Conservation (phyloP, 2,329 filamentous ascomycete species). For the Verticillium tricorpus region DNA sequence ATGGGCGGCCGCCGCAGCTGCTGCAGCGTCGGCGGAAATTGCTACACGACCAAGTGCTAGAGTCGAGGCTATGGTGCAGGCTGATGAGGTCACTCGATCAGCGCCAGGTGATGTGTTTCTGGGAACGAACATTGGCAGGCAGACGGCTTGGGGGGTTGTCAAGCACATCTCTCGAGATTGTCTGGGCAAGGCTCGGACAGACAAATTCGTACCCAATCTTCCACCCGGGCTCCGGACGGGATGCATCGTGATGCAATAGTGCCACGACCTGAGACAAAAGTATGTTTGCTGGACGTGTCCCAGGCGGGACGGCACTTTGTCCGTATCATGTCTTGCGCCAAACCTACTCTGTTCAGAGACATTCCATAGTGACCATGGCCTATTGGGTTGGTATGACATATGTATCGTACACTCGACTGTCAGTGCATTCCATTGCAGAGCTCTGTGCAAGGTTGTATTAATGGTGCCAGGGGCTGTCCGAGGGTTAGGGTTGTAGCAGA, state of each 20-base stretch:
- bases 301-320: background rate
- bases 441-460: too few relatives aligned
- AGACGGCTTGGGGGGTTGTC: too few relatives aligned
- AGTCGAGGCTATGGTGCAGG: background rate
- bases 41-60: background rate
- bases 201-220: background rate
- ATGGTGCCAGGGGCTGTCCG: too few relatives aligned
- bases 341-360: background rate
- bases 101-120: background rate
- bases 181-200: too few relatives aligned
- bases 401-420: too few relatives aligned
- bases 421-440: too few relatives aligned
- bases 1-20: background rate
- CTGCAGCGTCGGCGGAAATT: background rate
- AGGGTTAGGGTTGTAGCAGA: too few relatives aligned
- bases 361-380: too few relatives aligned
- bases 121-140: too few relatives aligned
- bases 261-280: background rate
- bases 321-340: background rate
- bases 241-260: background rate
- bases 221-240: background rate
- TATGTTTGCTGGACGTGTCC: background rate
- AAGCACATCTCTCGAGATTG: too few relatives aligned
- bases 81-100: background rate
- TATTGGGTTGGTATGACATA: too few relatives aligned